Evolutionary conservation across 257 asterid species (phyloP), one percentile per base, ranked within the genome.

Genomic region (Nicotiana paniculata): DNA sequence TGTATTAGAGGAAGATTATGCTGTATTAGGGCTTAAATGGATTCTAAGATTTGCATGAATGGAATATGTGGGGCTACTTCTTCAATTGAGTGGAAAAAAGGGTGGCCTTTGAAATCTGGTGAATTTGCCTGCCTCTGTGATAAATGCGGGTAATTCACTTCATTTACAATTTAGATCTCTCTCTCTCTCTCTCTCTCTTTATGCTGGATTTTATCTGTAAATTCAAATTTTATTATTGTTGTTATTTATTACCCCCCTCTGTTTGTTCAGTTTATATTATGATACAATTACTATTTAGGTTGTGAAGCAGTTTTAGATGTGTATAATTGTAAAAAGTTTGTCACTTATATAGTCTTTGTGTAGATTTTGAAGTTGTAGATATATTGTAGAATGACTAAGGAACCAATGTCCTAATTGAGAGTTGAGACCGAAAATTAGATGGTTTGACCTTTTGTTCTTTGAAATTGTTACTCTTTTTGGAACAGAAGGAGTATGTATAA

Each of bases 31-130:
- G 82, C 68, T 79, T 62, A 55, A 21, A 80, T 80, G 83, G 65
- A 68, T 13, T 80, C 83, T 3, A 80, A 65, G 90, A 86, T 84
- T 70, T 95, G 98, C 91, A 95, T 92, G 98, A 95, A 95, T 86
- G 95, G 89, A 77, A 66, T 82, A 67, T 93, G 97, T 85, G 84
- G 85, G 15, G 74, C 81, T 35, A 39, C 86, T 32, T 85, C 92
- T 21, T 81, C 92, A 6, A 28, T 74, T 51, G 90, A 89, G 28
- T 89, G 92, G 93, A 88, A 81, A 82, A 91, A 85, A 84, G 98
- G 98, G 0, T 93, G 98, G 98, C 95, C 96, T 66, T 74, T 95
- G 89, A 92, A 89, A 87, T 92, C 97, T 72, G 92, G 95, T 82
- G 94, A 90, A 75, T 89, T 87, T 87, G 94, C 98, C 61, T 86